phyloP scores from a whole-genome alignment of 306 rosid species.

The Corylus americana region DNA sequence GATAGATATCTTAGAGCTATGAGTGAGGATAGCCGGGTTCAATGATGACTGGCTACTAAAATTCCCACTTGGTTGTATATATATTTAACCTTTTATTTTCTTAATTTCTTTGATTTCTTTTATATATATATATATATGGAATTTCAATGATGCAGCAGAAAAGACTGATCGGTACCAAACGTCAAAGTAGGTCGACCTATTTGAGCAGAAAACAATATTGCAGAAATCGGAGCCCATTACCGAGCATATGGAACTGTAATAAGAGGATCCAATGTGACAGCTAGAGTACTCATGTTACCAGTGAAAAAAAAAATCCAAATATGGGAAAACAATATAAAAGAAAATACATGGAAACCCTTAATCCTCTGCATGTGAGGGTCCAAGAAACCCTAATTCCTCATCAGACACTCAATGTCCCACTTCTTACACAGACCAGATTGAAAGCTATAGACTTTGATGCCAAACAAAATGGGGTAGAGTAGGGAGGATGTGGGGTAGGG shows the following conservation, averaged over 20 bases:
- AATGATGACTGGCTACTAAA: too few species aligned
- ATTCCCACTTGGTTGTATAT: too few species aligned
- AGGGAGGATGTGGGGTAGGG: slow-evolving; percentile 33
- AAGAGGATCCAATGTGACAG: slow-evolving; percentile 43
- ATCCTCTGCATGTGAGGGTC: slow-evolving; percentile 32
- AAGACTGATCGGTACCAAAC: slow-evolving; percentile 12
- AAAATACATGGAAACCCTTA: neutral
- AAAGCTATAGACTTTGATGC: slow-evolving; percentile 33
- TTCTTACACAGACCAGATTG: slow-evolving; percentile 36
- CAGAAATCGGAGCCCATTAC: slow-evolving; percentile 15
- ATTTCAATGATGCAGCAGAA: neutral
- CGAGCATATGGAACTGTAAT: slow-evolving; percentile 8
- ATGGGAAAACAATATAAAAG: neutral
- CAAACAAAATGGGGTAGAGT: slow-evolving; percentile 35
- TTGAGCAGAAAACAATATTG: slow-evolving; percentile 24
- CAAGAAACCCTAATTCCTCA: slow-evolving; percentile 40
- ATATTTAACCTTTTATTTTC: too few species aligned
- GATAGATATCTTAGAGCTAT: too few species aligned
- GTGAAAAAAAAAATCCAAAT: neutral
- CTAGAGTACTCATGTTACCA: slow-evolving; percentile 8
- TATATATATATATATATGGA: neutral
- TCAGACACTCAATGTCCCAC: slow-evolving; percentile 30
- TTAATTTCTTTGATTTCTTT: too few species aligned
- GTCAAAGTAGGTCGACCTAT: slow-evolving; percentile 18
- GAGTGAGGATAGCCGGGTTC: too few species aligned